Percentiles rank a stretch among this genome's conserved stretches.
Conservation (phyloP, 2,329 filamentous ascomycete species). For the Penicillium sp. region DNA sequence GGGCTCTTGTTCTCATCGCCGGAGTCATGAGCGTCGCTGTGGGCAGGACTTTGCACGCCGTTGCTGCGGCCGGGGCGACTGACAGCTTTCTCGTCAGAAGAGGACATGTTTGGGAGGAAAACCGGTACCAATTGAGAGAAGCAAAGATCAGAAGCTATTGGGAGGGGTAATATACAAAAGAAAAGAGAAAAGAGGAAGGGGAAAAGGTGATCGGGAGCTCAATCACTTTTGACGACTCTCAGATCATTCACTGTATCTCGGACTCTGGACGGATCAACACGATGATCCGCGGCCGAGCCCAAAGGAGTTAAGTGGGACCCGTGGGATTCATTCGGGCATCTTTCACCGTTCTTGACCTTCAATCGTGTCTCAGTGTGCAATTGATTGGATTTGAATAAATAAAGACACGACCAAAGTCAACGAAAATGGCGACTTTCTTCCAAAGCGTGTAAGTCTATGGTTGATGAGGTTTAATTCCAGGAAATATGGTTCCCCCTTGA, state of each 20-base stretch:
- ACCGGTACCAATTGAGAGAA: background rate
- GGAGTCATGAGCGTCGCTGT: slow-evolving; percentile 28
- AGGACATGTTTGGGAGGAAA: slow-evolving; percentile 31
- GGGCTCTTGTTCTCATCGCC: slow-evolving; percentile 12
- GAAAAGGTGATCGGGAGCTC: background rate
- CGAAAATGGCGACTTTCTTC: slow-evolving; percentile 50
- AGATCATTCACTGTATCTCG: background rate
- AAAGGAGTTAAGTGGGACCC: slow-evolving; percentile 19
- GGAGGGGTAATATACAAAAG: background rate
- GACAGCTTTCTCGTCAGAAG: slow-evolving; percentile 38
- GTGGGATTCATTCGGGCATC: background rate
- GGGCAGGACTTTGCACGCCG: slow-evolving; percentile 25
- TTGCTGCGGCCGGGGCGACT: slow-evolving; percentile 36
- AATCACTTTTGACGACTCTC: background rate
- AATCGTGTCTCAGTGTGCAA: slow-evolving; percentile 3
- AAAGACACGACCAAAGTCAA: slow-evolving; percentile 10
- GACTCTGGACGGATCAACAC: slow-evolving; percentile 10
- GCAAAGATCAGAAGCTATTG: background rate
- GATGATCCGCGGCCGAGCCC: slow-evolving; percentile 27
- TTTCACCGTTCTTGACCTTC: slow-evolving; percentile 14
- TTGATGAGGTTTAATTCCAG: background rate
- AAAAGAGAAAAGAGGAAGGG: background rate
- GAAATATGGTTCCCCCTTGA: background rate
- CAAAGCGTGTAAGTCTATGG: slow-evolving; percentile 50
- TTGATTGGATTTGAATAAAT: background rate